Conservation (phyloP, 1,139 yeast species). For the Petasospora rhodanensis region DNA sequence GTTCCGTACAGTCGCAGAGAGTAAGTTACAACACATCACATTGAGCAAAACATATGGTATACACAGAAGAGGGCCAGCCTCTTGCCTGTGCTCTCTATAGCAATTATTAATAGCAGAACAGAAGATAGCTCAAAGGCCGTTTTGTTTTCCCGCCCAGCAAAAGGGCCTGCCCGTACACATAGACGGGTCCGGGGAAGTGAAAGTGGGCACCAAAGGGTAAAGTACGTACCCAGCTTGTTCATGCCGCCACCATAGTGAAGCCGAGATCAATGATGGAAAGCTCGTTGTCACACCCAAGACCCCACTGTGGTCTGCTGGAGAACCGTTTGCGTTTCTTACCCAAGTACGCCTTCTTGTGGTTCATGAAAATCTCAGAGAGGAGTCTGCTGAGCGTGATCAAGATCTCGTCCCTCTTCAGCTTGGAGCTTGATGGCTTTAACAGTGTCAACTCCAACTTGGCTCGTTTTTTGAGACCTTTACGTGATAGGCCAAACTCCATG, state of each 20-base stretch:
- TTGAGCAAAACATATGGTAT: no score
- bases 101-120: no score
- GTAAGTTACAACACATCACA: no score
- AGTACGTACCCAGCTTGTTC: no score
- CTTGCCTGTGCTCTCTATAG: no score
- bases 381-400: constrained; percentile 7
- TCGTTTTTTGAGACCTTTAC: not conserved
- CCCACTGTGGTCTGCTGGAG: constrained; percentile 13
- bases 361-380: constrained; percentile 6
- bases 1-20: no score
- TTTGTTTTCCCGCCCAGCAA: no score
- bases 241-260: constrained; percentile 1
- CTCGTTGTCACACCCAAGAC: constrained; percentile 14
- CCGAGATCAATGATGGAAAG: constrained; percentile 9
- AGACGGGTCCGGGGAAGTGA: no score
- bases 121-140: no score
- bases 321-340: constrained; percentile 5
- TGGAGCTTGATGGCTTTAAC: constrained; percentile 13
- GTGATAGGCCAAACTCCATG: constrained; percentile 9
- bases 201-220: no score
- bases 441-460: constrained; percentile 5
- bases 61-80: no score
- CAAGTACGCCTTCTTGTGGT: constrained; percentile 3
- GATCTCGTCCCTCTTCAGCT: constrained; percentile 7
- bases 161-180: no score